Base-by-base conservation (phyloP, 2,329 filamentous ascomycete genomes). In the Trichoderma aggressivum region DNA sequence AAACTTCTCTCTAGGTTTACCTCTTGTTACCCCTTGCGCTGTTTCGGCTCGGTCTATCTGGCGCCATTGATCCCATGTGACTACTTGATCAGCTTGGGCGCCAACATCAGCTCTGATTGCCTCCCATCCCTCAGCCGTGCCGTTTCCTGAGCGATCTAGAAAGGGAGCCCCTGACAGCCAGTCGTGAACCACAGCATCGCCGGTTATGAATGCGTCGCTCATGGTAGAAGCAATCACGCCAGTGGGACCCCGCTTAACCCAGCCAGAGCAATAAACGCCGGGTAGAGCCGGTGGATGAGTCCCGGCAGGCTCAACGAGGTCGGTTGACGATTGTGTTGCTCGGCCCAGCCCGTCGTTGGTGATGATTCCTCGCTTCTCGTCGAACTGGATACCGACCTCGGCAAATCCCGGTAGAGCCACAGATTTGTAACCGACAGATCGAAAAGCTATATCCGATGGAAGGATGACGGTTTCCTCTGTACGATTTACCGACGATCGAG, bases 141-240 rank as follows among this genome's bases (percentile, higher is more conserved):
- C 4, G 32, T 56, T 62, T 63, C 53, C 55, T 53, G 6, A 64
- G 58, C 2, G 14, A 24, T 77, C 72, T 1, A 87, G 76, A 69
- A 89, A 88, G 1, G 77, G 73, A 1, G 75, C 76, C 2, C 81
- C 81, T 1, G 82, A 78, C 18, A 79, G 75, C 91, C 94, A 95
- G 78, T 99, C 96, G n/a, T 87, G 83, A 0, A 88, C 88, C 73
- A 99, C 92, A 3, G 91, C 89, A 78, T 98, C 94, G 1, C 90
- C 96, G 0, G 94, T 97, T 10, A 88, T 87, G 77, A 98, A 99
- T 0, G 96, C 95, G 79, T 99, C 96, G 72, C 92, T 89, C 94
- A 99, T 97, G 0, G 96, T 99, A 34, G 91, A 94, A 1, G 95
- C 95, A 79, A 99, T 99, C 4, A 98, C 94, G 3, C 96, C 96